Conservation (phyloP, 257 asterid genomes). For the Oldenlandia corymbosa region DNA sequence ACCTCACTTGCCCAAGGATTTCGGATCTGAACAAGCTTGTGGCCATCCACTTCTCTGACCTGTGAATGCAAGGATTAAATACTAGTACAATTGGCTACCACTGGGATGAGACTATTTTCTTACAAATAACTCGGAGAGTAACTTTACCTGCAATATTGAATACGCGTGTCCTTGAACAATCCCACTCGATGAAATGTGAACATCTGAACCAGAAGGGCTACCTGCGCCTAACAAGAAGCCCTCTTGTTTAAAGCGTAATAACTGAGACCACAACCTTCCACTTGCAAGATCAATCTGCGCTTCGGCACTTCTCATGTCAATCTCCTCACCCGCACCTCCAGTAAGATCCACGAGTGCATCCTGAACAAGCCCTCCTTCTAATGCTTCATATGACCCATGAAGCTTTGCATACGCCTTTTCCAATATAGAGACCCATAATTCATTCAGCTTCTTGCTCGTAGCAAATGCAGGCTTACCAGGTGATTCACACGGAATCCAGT, state of each 20-base stretch:
- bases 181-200: slow-evolving; percentile 92
- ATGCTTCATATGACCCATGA: slow-evolving; percentile 97
- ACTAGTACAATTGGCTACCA: slow-evolving; percentile 4
- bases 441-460: slow-evolving; percentile 87
- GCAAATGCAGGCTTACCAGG: slow-evolving; percentile 99
- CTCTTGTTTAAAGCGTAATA: slow-evolving; percentile 84
- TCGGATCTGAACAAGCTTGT: slow-evolving; percentile 94
- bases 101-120: slow-evolving; percentile 2
- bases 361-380: slow-evolving; percentile 99
- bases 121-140: not conserved
- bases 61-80: slow-evolving; percentile 19
- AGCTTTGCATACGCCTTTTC: slow-evolving; percentile 99
- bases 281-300: slow-evolving; percentile 98
- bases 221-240: slow-evolving; percentile 99
- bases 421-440: slow-evolving; percentile 84
- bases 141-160: slow-evolving; percentile 92
- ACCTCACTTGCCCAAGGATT: slow-evolving; percentile 99
- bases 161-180: slow-evolving; percentile 99
- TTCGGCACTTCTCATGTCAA: slow-evolving; percentile 97
- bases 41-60: slow-evolving; percentile 88
- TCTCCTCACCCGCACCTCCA: slow-evolving; percentile 99
- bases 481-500: slow-evolving; percentile 99
- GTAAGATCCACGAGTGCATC: slow-evolving; percentile 99
- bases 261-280: slow-evolving; percentile 96
- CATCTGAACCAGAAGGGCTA: slow-evolving; percentile 99